Percentiles rank a stretch among this genome's conserved stretches.
These are phyloP conservation scores for Cornus florida DNA, from an alignment of 148 eudicot genomes.

Conservation along the genomic window DNA sequence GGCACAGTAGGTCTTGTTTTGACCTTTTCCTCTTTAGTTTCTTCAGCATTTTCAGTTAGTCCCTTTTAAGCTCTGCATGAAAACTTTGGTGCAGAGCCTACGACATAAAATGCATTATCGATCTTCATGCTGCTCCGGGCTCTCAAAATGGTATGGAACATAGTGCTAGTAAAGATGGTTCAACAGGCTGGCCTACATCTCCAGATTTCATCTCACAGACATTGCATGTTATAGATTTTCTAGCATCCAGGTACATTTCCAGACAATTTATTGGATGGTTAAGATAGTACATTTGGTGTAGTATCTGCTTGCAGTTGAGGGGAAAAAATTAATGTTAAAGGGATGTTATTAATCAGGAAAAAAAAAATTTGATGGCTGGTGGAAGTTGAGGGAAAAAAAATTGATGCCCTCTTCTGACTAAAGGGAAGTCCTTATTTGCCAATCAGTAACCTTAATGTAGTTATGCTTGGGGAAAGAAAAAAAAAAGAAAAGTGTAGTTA, in stretches of 20 bases:
- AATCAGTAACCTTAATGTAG: no score
- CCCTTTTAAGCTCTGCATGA: slow-evolving; percentile 6
- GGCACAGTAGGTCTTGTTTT: slow-evolving; percentile 64
- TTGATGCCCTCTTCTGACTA: no score
- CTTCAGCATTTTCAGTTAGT: not conserved
- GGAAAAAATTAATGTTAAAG: no score
- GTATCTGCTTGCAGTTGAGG: not conserved
- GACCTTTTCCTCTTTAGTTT: not conserved
- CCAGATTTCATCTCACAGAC: slow-evolving; percentile 53
- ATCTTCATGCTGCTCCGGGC: slow-evolving; percentile 85
- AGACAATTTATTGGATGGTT: not conserved
- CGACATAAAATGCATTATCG: slow-evolving; percentile 79
- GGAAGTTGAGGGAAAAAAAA: no score
- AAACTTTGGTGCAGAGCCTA: slow-evolving; percentile 42
- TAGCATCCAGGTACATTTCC: slow-evolving; percentile 58
- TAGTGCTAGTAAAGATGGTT: slow-evolving; percentile 81
- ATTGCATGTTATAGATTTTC: slow-evolving; percentile 60
- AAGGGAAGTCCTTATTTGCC: no score
- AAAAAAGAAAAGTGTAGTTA: no score
- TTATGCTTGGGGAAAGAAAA: no score
- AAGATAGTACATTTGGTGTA: not conserved
- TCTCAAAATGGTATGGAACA: slow-evolving; percentile 92
- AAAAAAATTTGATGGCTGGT: no score
- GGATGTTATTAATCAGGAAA: no score
- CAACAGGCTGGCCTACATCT: slow-evolving; percentile 69